Evolutionary conservation across 352 stramenopile genomes (phyloP), one percentile per base, ranked within the genome.

Genomic region (Discostella stelligera): DNA sequence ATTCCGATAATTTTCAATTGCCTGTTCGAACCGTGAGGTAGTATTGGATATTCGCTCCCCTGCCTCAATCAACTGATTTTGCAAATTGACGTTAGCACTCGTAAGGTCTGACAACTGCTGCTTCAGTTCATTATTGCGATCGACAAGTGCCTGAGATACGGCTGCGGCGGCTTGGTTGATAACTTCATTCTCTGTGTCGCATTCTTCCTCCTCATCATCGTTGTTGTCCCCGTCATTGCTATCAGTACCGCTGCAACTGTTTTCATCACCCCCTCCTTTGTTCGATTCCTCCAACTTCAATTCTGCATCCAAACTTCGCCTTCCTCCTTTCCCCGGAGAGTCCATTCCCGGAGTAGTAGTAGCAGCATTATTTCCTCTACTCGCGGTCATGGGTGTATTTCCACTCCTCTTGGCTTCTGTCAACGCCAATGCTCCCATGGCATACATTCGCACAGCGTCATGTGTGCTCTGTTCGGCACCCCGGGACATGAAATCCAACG

Each of bases 401-500:
- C 20, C 58, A n/a, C 27, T 11, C n/a, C 21, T 55, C 56, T 74
- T 74, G 1, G 48, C 69, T 49, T 79, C 77, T 4, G 62, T 77
- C 30, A 84, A 62, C 25, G 75, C 75, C 59, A 84, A 62, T 20
- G 77, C 77, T n/a, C 77, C 77, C 77, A 84, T 66, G 27, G 77
- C 77, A 64, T 84, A 84, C 77, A 84, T 84, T 27, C 77, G 46
- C 20, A 84, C 77, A 8, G 77, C 77, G 58, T 84, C 77, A 52
- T 84, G 77, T n/a, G 77, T 84, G 16, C 49, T 80, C 49, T 80
- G 77, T 37, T 84, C 77, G 14, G 77, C 77, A 13, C 70, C 77
- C 39, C 56, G 46, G 0, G 70, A 77, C 77, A 84, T 84, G 61
- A 84, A 84, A 68, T 84, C 77, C 21, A 84, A 71, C 20, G 65